phyloP scores from a whole-genome alignment of 2,329 filamentous ascomycete species.

The Huntiella bhutanensis region DNA sequence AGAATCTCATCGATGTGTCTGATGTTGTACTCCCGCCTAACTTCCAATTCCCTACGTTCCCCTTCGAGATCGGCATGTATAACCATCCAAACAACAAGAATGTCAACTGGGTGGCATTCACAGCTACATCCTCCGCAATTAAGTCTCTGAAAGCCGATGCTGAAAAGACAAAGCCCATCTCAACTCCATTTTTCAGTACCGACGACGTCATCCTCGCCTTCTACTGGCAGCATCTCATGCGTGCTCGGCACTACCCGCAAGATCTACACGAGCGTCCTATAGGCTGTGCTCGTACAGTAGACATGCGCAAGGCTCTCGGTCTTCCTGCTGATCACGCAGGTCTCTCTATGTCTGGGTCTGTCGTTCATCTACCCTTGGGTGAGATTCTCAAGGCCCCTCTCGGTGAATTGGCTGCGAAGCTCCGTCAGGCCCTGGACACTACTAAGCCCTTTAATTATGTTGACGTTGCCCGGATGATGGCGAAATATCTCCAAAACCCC shows the following conservation, averaged over 20 bases:
- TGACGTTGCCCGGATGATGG: neutral
- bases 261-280: no score
- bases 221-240: neutral
- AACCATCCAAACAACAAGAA: neutral
- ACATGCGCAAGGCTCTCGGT: no score
- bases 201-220: conserved; percentile 1
- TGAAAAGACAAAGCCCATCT: neutral
- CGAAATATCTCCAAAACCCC: neutral
- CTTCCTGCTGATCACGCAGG: no score
- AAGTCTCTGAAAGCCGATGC: neutral
- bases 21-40: neutral
- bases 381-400: neutral
- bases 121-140: neutral
- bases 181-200: neutral
- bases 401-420: neutral
- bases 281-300: no score
- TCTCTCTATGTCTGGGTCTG: no score
- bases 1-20: neutral
- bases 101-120: neutral
- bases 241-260: neutral
- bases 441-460: neutral
- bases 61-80: neutral
- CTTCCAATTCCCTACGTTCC: neutral
- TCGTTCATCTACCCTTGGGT: no score
- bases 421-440: neutral